These are phyloP conservation scores for Pyrenophora seminiperda DNA, from an alignment of 2,329 filamentous ascomycete genomes.

Conservation along the genomic window DNA sequence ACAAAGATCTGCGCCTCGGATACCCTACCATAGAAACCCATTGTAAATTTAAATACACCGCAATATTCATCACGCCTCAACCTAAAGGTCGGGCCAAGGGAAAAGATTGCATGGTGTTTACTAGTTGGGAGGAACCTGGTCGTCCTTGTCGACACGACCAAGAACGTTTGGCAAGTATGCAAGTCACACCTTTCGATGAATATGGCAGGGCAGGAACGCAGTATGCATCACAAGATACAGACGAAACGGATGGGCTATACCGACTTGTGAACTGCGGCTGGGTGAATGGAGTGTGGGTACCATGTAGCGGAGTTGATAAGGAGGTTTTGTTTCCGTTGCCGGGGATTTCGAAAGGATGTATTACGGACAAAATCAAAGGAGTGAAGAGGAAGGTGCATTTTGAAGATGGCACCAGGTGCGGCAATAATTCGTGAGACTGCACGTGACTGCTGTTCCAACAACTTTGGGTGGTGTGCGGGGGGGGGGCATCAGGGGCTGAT, in stretches of 20 bases:
- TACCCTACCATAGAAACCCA: conserved; percentile 6
- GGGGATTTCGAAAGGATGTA: conserved; percentile 1
- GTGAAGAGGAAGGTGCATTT: too few species aligned
- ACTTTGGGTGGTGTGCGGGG: too few species aligned
- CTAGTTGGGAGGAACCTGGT: conserved; percentile 20
- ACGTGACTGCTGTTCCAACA: too few species aligned
- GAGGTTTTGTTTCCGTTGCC: conserved; percentile 11
- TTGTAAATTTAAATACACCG: conserved; percentile 1
- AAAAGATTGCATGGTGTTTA: conserved; percentile 9
- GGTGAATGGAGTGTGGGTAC: too few species aligned
- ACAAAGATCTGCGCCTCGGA: conserved; percentile 12
- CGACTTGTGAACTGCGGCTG: conserved; percentile 12
- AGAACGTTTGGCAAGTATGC: conserved; percentile 19
- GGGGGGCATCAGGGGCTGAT: too few species aligned
- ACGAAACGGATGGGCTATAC: background rate
- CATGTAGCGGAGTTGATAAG: conserved; percentile 7
- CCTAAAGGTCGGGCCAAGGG: conserved; percentile 1
- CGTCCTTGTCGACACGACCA: conserved; percentile 5
- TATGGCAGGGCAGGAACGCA: background rate
- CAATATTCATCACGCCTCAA: conserved; percentile 14
- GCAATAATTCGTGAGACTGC: too few species aligned
- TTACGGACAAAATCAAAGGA: too few species aligned
- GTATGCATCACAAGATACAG: background rate
- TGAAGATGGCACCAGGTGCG: too few species aligned
- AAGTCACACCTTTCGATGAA: conserved; percentile 2